phyloP scores from a whole-genome alignment of 139 green algal genomes.

The Deuterostichococcus epilithicus region DNA sequence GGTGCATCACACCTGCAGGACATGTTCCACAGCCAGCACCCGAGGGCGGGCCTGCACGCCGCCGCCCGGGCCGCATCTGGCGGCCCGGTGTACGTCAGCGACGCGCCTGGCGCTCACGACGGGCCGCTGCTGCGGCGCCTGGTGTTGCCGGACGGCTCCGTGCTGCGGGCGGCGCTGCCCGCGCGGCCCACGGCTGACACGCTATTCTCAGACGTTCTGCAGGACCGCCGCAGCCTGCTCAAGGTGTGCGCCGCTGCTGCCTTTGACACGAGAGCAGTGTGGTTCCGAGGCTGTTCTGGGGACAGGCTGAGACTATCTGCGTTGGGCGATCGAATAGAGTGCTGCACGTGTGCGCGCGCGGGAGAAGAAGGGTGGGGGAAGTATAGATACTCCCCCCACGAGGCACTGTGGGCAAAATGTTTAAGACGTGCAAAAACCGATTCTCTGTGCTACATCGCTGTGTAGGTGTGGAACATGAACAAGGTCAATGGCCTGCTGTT shows the following conservation, averaged over 20 bases:
- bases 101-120: constrained; percentile 85
- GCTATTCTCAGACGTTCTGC: constrained; percentile 81
- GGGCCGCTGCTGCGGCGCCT: constrained; percentile 65
- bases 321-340: too few relatives aligned
- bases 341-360: too few relatives aligned
- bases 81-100: constrained; percentile 80
- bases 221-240: constrained; percentile 71
- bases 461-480: constrained; percentile 75
- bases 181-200: constrained; percentile 85
- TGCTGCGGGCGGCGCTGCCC: constrained; percentile 65
- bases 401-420: too few relatives aligned
- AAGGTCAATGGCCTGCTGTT: constrained; percentile 60
- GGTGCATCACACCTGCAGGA: constrained; percentile 13
- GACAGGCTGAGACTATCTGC: too few relatives aligned
- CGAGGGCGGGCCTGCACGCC: constrained; percentile 47
- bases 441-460: neutral
- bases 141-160: constrained; percentile 62
- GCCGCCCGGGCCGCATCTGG: constrained; percentile 48
- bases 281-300: too few relatives aligned
- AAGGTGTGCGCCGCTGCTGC: constrained; percentile 59
- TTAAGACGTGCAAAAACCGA: too few relatives aligned
- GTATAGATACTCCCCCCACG: too few relatives aligned
- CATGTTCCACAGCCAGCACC: constrained; percentile 49
- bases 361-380: too few relatives aligned
- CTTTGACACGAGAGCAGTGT: too few relatives aligned